Base-by-base conservation (phyloP, 2,329 filamentous ascomycete genomes). In the Nakataea oryzae region DNA sequence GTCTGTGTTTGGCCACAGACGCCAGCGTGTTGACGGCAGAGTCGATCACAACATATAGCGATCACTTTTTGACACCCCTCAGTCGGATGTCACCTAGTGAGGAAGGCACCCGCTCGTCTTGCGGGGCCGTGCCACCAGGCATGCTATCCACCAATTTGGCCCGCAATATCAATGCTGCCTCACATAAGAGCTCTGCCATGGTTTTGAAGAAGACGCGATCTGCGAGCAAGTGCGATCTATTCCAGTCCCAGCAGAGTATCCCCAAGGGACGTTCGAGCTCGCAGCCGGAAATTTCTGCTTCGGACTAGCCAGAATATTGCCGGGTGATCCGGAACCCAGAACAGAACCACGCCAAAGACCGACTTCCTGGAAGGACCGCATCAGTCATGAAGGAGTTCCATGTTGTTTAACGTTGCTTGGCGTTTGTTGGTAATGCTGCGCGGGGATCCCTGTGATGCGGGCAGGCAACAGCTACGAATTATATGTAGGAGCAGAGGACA, bases 61-160 rank as follows among this genome's bases (percentile, higher is more conserved):
- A 50, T n/a, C 41, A 24, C 41, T 50, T 50, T n/a, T 50, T 50
- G 41, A 50, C 41, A n/a, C 41, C 41, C 7, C 17, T 50, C 21
- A 50, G 41, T 13, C 41, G 41, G 6, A 50, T 50, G 41, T 50
- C 41, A 50, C 41, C 21, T 8, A 17, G 21, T 11, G 41, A 50
- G 14, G 41, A 50, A 9, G 21, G 41, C 21, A 9, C 21, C 41
- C 41, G 21, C 41, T n/a, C 41, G 41, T 17, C 41, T n/a, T 24
- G 21, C 21, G 21, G 41, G 41, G 7, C 21, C 41, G 7, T 17
- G 13, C 13, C 41, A n/a, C 41, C 41, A n/a, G 41, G 41, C 41
- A 50, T 50, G 41, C 41, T 50, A 11, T 50, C 41, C 21, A 6
- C 11, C 56, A 34, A 64, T 61, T 59, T 47, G 17, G 61, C 64